A percentile compares a stretch with the other conserved stretches of the same genome.
Evolutionary conservation across 805 yeast species (phyloP).

Genomic region (Lachancea lanzarotensis): DNA sequence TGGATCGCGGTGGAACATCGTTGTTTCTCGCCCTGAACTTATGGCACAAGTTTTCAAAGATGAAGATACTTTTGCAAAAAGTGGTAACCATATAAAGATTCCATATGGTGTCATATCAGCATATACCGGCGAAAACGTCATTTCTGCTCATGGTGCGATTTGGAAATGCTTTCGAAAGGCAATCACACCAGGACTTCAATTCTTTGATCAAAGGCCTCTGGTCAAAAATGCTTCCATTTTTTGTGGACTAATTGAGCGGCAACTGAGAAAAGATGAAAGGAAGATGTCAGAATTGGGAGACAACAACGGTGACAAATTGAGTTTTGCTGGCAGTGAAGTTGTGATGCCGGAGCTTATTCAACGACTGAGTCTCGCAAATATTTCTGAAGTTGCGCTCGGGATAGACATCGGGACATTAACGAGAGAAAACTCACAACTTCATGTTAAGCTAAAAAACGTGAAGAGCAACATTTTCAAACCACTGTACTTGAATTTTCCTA

Average conservation of each 20-base stretch:
- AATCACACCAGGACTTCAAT: constrained; percentile 43
- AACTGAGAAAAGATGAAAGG: not conserved
- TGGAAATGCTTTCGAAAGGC: constrained; percentile 46
- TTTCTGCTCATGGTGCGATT: constrained; percentile 48
- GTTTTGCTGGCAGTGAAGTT: constrained; percentile 7
- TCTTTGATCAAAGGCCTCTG: constrained; percentile 39
- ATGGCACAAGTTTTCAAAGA: constrained; percentile 42
- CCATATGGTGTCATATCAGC: constrained; percentile 48
- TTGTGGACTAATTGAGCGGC: constrained; percentile 1
- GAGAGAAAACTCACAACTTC: constrained; percentile 25
- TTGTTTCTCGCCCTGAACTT: constrained; percentile 44
- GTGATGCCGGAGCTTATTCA: constrained; percentile 40
- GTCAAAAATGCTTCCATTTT: constrained; percentile 31
- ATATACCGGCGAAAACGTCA: constrained; percentile 56
- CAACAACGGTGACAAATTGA: too few species aligned
- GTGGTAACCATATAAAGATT: constrained; percentile 54
- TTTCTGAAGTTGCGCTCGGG: constrained; percentile 46
- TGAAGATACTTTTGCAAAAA: constrained; percentile 47
- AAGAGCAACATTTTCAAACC: constrained; percentile 52
- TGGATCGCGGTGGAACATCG: constrained; percentile 56
- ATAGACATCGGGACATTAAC: constrained; percentile 39
- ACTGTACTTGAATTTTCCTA: constrained; percentile 49
- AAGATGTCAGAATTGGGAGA: too few species aligned
- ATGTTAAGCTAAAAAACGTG: constrained; percentile 36
- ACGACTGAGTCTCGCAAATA: constrained; percentile 42